Base-by-base conservation (phyloP, 306 rosid genomes). In the Prunus salicina region DNA sequence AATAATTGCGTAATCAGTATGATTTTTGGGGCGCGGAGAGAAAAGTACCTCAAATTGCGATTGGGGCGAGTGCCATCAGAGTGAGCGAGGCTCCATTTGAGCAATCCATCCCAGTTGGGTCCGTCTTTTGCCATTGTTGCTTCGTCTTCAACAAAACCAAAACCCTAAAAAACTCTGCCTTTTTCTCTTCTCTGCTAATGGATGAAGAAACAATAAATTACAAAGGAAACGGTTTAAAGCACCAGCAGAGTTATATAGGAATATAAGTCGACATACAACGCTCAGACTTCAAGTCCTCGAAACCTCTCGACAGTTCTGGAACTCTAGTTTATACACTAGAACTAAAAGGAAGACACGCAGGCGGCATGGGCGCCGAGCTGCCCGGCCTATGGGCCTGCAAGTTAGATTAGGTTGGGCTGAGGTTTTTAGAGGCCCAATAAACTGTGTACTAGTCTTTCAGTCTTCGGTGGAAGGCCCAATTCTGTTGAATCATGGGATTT, bases 81-180 rank as follows among this genome's bases (percentile, higher is more conserved):
- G 82, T 93, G 79, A 15, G 94, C 86, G 25, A 90, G 83, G 67
- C 97, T 93, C 97, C 97, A 93, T 68, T 93, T 89, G 75, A 93
- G 94, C 84, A 90, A 82, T 16, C 97, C 97, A 12, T 93, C 94
- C 97, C 97, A 93, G 79, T 90, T 89, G 73, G 91, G 96, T 75
- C 89, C 91, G 9, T 87, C 92, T 69, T 87, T 83, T 5, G 97
- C 96, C 97, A 93, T 93, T 76, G 16, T 43, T 71, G 56, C 75
- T 62, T 25, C 32, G 67, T 34, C 24, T 45, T 51, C 4, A 68
- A 30, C 38, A 49, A 65, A 73, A 49, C 53, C 9, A 25, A 46
- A 72, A 51, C 41, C 51, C 9, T 12, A 43, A 4, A 32, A 32
- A 5, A 2, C 3, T 19, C 32, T 19, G 55, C 28, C 6, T 52